phyloP scores from a whole-genome alignment of 768 basidiomycete species.

The Paxillus ammoniavirescens region DNA sequence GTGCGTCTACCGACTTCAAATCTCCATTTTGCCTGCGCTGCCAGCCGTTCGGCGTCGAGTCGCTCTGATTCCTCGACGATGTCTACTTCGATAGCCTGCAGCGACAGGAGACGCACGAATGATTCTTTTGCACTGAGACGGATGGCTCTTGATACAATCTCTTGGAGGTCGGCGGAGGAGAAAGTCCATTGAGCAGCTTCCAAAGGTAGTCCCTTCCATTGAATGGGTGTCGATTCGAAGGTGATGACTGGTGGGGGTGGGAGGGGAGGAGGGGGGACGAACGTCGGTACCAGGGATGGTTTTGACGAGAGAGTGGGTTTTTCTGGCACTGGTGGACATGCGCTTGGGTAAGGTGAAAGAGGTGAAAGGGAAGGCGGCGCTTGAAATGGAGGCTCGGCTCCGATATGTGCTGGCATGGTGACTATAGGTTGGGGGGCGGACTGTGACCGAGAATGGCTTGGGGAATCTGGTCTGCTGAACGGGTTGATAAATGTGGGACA shows the following conservation, averaged over 20 bases:
- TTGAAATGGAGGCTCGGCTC: conserved; percentile 15
- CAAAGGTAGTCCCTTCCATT: conserved; percentile 67
- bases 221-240: conserved; percentile 56
- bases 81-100: conserved; percentile 57
- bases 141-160: conserved; percentile 70
- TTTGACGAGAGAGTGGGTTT: background rate
- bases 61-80: conserved; percentile 60
- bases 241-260: conserved; percentile 49
- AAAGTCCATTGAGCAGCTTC: conserved; percentile 68
- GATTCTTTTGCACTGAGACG: conserved; percentile 65
- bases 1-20: conserved; percentile 65
- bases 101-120: conserved; percentile 66
- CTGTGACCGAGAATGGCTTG: background rate
- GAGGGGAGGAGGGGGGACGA: conserved; percentile 32
- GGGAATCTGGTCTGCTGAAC: background rate
- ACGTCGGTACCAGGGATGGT: conserved; percentile 19
- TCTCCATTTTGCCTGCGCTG: conserved; percentile 64
- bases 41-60: conserved; percentile 48
- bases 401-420: background rate
- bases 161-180: conserved; percentile 55
- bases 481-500: conserved; percentile 1
- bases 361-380: background rate
- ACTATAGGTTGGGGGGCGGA: background rate
- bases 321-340: conserved; percentile 9
- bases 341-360: background rate